phyloP scores from a whole-genome alignment of 805 yeast genomes.

The Brettanomyces bruxellensis region DNA sequence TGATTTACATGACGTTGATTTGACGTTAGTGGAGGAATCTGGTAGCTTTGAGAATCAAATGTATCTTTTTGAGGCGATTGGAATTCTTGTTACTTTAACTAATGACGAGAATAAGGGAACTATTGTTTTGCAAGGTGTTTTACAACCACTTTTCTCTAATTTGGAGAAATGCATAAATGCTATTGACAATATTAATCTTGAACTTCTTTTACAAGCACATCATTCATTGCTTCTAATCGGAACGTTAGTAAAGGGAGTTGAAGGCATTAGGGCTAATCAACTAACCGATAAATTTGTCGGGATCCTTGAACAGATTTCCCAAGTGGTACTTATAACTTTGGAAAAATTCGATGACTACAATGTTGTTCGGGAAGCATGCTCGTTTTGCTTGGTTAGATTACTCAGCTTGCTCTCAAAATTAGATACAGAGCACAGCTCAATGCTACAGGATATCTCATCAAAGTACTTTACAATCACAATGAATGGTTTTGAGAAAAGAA shows the following conservation, averaged over 20 bases:
- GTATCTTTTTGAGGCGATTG: conserved; percentile 79
- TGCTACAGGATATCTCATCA: conserved; percentile 38
- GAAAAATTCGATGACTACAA: conserved; percentile 63
- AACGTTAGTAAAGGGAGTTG: conserved; percentile 81
- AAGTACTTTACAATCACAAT: conserved; percentile 64
- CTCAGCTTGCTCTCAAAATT: conserved; percentile 57
- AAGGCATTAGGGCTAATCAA: conserved; percentile 24
- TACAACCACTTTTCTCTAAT: conserved; percentile 67
- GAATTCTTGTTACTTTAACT: conserved; percentile 56
- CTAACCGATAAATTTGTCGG: conserved; percentile 23
- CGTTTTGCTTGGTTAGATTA: conserved; percentile 82
- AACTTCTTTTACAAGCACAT: conserved; percentile 64
- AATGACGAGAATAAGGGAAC: conserved; percentile 34
- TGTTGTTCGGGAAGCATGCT: conserved; percentile 71
- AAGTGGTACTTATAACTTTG: conserved; percentile 74
- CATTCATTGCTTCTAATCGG: conserved; percentile 86
- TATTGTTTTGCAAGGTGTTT: conserved; percentile 50
- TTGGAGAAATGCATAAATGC: conserved; percentile 54
- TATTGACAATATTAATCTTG: conserved; percentile 20
- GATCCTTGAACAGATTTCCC: conserved; percentile 39
- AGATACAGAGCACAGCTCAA: conserved; percentile 18
- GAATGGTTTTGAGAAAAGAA: conserved; percentile 46
- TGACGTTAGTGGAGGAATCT: conserved; percentile 36
- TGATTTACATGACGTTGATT: conserved; percentile 20
- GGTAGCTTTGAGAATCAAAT: conserved; percentile 72